Conservation (phyloP, 257 asterid genomes). For the Apocynum venetum region DNA sequence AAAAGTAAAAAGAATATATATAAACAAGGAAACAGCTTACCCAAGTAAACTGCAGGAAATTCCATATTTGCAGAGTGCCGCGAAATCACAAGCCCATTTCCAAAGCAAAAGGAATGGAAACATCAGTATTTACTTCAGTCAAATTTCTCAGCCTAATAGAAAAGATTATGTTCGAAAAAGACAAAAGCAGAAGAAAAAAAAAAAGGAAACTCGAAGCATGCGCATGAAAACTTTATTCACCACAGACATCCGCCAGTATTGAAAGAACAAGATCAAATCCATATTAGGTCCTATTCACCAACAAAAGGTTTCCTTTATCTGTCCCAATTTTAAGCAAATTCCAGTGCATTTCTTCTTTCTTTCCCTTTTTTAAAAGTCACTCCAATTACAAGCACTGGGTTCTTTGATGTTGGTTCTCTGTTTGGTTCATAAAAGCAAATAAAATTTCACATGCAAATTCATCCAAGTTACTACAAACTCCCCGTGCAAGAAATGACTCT, state of each 20-base stretch:
- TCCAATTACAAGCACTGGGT: not conserved
- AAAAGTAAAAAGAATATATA: not conserved
- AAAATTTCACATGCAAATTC: not conserved
- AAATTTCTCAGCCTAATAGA: constrained; percentile 1
- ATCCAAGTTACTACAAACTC: not conserved
- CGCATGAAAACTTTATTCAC: constrained; percentile 21
- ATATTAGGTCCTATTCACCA: constrained; percentile 7
- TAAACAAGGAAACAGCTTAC: constrained; percentile 32
- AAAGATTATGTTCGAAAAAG: constrained; percentile 5
- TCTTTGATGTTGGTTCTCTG: not conserved
- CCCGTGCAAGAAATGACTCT: no score
- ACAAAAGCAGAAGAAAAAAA: constrained; percentile 3
- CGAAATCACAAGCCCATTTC: constrained; percentile 27
- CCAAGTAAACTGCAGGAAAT: constrained; percentile 71
- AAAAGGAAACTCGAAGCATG: constrained; percentile 17
- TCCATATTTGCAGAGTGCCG: constrained; percentile 22
- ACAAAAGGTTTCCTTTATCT: constrained; percentile 8
- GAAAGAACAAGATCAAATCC: constrained; percentile 13
- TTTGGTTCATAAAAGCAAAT: not conserved
- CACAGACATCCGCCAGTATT: not conserved
- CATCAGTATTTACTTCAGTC: constrained; percentile 18
- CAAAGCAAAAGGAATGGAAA: constrained; percentile 32
- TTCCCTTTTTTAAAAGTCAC: constrained; percentile 7
- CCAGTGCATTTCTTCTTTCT: constrained; percentile 11
- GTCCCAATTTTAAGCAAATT: constrained; percentile 13